phyloP scores from a whole-genome alignment of 345 rosid species.

The Murraya paniculata region DNA sequence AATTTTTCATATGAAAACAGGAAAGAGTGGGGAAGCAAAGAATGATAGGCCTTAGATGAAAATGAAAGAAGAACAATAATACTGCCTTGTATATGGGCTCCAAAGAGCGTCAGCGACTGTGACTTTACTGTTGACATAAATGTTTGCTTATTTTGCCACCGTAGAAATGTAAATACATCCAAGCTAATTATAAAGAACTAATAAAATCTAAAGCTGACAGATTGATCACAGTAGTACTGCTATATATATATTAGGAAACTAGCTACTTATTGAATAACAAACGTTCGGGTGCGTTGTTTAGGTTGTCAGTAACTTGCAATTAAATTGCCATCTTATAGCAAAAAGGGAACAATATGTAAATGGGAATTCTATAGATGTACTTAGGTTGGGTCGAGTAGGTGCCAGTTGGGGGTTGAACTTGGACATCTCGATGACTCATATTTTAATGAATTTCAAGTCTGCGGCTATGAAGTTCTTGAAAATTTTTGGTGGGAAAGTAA shows the following conservation, averaged over 20 bases:
- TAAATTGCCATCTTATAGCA: background rate
- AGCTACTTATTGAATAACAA: background rate
- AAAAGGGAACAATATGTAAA: background rate
- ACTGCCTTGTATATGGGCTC: slow-evolving; percentile 25
- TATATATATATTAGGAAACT: too few relatives aligned
- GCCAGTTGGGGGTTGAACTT: slow-evolving; percentile 4
- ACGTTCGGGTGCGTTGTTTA: background rate
- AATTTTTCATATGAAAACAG: slow-evolving; percentile 18
- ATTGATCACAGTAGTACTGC: background rate
- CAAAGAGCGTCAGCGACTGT: slow-evolving; percentile 20
- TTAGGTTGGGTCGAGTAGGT: background rate
- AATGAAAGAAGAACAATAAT: slow-evolving; percentile 15
- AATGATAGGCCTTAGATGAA: slow-evolving; percentile 20
- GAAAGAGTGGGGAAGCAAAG: slow-evolving; percentile 13
- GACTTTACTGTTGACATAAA: slow-evolving; percentile 17
- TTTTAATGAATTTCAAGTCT: background rate
- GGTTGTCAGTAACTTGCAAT: background rate
- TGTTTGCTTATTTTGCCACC: background rate
- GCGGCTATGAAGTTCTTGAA: slow-evolving; percentile 11
- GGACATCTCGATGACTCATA: background rate
- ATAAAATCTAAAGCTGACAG: slow-evolving; percentile 5
- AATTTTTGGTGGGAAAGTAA: slow-evolving; percentile 17
- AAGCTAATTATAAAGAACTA: background rate
- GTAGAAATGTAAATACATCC: slow-evolving; percentile 12
- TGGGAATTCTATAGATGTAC: background rate